Conservation (phyloP, 108 stramenopile species). For the Cyclotella sp. region DNA sequence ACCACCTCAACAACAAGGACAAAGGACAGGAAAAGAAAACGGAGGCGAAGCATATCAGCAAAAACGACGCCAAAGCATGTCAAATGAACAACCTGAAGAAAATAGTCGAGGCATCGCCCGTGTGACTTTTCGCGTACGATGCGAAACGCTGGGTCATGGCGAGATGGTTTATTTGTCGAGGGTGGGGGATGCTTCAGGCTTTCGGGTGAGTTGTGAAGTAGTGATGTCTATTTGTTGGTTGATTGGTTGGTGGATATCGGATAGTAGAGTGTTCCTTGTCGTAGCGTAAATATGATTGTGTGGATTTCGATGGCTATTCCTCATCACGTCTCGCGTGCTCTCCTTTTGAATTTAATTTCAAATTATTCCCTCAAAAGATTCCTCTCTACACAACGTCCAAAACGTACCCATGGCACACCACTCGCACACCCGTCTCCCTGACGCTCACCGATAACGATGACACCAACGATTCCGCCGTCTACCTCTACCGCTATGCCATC, state of each 20-base stretch:
- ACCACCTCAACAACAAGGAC: no score
- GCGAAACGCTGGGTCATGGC: constrained; percentile 81
- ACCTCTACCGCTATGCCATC: constrained; percentile 82
- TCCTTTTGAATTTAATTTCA: not conserved
- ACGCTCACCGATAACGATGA: constrained; percentile 34
- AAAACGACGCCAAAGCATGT: no score
- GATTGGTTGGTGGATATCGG: not conserved
- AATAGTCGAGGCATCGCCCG: constrained; percentile 51
- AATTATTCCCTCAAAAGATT: constrained; percentile 26
- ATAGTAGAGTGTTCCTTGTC: no score
- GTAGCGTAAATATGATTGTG: no score
- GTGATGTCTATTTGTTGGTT: not conserved
- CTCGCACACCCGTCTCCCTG: constrained; percentile 61
- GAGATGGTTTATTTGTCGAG: constrained; percentile 72
- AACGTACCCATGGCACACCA: constrained; percentile 79
- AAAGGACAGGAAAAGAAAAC: no score
- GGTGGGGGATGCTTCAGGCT: constrained; percentile 47
- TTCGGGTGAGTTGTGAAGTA: constrained; percentile 53
- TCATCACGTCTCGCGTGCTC: not conserved
- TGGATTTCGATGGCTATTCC: no score
- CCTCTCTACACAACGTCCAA: constrained; percentile 79
- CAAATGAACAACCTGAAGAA: no score
- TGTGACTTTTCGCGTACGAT: constrained; percentile 84
- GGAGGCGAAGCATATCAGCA: no score
- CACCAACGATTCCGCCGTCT: constrained; percentile 6